A percentile compares a stretch with the other conserved stretches of the same genome.
These are phyloP conservation scores for Zygosaccharomyces bisporus DNA, from an alignment of 805 yeast species.

Conservation along the genomic window DNA sequence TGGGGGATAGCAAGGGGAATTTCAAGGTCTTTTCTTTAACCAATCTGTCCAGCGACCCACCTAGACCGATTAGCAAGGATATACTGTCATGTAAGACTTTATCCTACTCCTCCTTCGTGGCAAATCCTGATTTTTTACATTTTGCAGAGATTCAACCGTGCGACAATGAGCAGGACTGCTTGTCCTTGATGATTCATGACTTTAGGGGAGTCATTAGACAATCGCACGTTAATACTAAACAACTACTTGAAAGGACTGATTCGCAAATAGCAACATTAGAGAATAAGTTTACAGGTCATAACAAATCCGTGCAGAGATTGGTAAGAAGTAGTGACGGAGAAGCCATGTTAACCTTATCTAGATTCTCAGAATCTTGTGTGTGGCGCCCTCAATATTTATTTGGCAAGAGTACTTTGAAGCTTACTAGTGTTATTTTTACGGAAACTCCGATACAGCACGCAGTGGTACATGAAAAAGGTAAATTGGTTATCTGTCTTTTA, in stretches of 20 bases:
- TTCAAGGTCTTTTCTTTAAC: constrained; percentile 45
- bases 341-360: constrained; percentile 53
- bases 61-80: constrained; percentile 46
- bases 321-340: constrained; percentile 65
- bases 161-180: constrained; percentile 25
- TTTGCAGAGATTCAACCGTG: constrained; percentile 37
- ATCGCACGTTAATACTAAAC: constrained; percentile 28
- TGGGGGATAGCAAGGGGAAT: constrained; percentile 40
- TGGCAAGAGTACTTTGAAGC: constrained; percentile 35
- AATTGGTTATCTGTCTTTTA: constrained; percentile 44
- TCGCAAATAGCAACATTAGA: constrained; percentile 34
- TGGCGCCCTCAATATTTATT: constrained; percentile 48
- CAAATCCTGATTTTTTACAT: constrained; percentile 34
- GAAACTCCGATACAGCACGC: constrained; percentile 47
- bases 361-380: constrained; percentile 53
- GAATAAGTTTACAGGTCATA: constrained; percentile 78
- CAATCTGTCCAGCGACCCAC: constrained; percentile 53
- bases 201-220: constrained; percentile 38
- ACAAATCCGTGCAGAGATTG: constrained; percentile 68
- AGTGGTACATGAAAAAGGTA: constrained; percentile 47
- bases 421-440: constrained; percentile 43
- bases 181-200: constrained; percentile 48
- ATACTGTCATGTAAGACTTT: constrained; percentile 34
- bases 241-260: constrained; percentile 17
- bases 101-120: constrained; percentile 28